Evolutionary conservation across 202 grass and related monocot genomes (phyloP).

Genomic region (Thinopyrum obtusiflorum): DNA sequence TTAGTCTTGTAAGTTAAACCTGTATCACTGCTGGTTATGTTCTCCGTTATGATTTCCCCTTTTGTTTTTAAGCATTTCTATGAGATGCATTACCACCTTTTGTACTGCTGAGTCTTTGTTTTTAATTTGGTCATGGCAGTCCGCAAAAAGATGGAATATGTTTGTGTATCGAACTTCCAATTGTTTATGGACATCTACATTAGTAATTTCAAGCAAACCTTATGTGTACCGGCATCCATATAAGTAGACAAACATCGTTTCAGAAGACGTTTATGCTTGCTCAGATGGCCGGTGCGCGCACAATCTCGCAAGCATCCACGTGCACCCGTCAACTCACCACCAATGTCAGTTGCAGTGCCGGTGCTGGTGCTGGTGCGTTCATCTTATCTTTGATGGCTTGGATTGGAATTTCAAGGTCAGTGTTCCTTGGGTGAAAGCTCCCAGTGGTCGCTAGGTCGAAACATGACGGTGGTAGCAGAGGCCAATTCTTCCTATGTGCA

Average conservation of each 20-base stretch:
- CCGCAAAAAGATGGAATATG: slow-evolving; percentile 41
- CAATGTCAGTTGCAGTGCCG: background rate
- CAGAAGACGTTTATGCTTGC: slow-evolving; percentile 52
- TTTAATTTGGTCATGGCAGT: slow-evolving; percentile 60
- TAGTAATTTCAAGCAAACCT: slow-evolving; percentile 42
- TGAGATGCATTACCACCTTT: slow-evolving; percentile 45
- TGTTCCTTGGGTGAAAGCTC: slow-evolving; percentile 26
- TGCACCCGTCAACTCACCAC: slow-evolving; percentile 19
- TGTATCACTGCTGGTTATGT: slow-evolving; percentile 30
- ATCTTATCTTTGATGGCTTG: slow-evolving; percentile 42
- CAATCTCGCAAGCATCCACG: slow-evolving; percentile 27
- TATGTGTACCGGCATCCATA: slow-evolving; percentile 31
- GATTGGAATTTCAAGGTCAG: slow-evolving; percentile 24
- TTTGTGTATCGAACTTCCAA: slow-evolving; percentile 48
- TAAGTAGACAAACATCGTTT: slow-evolving; percentile 38
- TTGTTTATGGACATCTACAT: slow-evolving; percentile 43
- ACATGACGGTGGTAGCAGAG: slow-evolving; percentile 15
- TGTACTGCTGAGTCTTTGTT: slow-evolving; percentile 52
- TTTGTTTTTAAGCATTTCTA: slow-evolving; percentile 47
- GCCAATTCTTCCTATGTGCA: slow-evolving; percentile 20
- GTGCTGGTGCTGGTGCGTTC: background rate
- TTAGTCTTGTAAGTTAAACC: slow-evolving; percentile 47
- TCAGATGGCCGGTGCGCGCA: slow-evolving; percentile 49
- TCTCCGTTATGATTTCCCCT: background rate
- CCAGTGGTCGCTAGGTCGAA: slow-evolving; percentile 2